Evolutionary conservation across 129 eudicot species (phyloP), one percentile per base, ranked within the genome.

Genomic region (Cynara cardunculus): DNA sequence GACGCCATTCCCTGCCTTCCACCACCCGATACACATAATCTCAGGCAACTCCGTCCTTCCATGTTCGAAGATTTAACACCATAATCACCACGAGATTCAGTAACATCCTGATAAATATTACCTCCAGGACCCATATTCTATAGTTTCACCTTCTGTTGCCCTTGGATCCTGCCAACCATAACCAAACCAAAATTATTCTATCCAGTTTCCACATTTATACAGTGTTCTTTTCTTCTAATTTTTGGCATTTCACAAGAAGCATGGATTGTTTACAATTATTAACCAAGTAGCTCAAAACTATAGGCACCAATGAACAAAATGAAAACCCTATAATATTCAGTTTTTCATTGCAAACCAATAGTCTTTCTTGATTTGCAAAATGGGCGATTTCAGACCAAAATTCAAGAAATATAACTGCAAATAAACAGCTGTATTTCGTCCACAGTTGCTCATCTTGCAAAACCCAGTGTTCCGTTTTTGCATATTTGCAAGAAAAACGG

Each of bases 121-220:
- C 92, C 85, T 53, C 89, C 89, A 24, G 96, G 86, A 59, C 85
- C 89, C 96, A 91, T 91, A n/a, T 46, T 22, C n/a, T 35, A 32
- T 34, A 49, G 27, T 56, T 75, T 66, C 78, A 22, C 73, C 53
- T 82, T 71, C 25, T 71, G 28, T 22, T 16, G 4, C 53, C 44
- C 31, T 37, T 64, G 46, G 76, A 78, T 73, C 82, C 89, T 86
- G 87, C 5, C 44, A 74, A 75, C 24, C 34, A 82, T 24, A 82
- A 69, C 18, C 74, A 30, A 75, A 66, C 80, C 49, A 14, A 69
- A 46, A 21, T 69, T 56, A 64, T 16, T 62, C 71, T 8, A 49
- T 68, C 53, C 44, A 19, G 31, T 46, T 78, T 69, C 16, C 64
- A 44, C 69, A 44, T 41, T 28, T 64, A 9, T 3, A 25, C 4